A percentile compares a stretch with the other conserved stretches of the same genome.
Evolutionary conservation across 371 early-diverging fungal species (phyloP).

Genomic region (Massospora cicadina): DNA sequence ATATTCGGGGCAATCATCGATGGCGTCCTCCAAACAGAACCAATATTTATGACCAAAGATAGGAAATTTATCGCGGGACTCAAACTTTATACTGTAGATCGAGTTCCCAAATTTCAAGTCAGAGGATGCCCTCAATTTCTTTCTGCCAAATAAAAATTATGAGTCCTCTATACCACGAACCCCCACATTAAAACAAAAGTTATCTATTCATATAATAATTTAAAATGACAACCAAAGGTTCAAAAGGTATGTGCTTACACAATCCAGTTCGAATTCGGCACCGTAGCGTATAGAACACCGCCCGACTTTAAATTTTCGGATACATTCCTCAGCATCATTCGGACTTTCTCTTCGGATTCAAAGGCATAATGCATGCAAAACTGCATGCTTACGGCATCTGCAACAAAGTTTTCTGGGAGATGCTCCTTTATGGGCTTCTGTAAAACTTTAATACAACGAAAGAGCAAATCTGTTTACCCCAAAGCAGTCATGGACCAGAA

Average conservation of each 20-base stretch:
- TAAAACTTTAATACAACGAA: slow-evolving; percentile 1
- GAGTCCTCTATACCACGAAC: not conserved
- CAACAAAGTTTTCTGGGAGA: slow-evolving; percentile 3
- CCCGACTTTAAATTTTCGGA: slow-evolving; percentile 50
- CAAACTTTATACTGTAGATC: slow-evolving; percentile 70
- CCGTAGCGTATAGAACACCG: slow-evolving; percentile 85
- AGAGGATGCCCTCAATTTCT: slow-evolving; percentile 24
- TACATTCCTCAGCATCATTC: slow-evolving; percentile 73
- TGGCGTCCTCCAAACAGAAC: slow-evolving; percentile 92
- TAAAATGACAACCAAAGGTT: not conserved
- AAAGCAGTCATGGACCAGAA: slow-evolving; percentile 69
- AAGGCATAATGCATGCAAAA: slow-evolving; percentile 98
- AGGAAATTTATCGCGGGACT: slow-evolving; percentile 32
- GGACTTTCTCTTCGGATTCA: slow-evolving; percentile 58
- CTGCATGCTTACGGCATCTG: slow-evolving; percentile 82
- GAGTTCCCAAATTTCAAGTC: slow-evolving; percentile 59
- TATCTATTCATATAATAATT: not conserved
- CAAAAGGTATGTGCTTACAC: slow-evolving; percentile 29
- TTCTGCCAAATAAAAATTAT: slow-evolving; percentile 16
- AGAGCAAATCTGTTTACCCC: slow-evolving; percentile 18
- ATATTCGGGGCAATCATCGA: slow-evolving; percentile 96
- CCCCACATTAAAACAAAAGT: not conserved
- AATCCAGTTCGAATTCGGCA: slow-evolving; percentile 86
- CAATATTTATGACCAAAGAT: slow-evolving; percentile 75
- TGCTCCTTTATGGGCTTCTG: not conserved